Evolutionary conservation across 768 basidiomycete genomes (phyloP).

Genomic region (Leccinum subtestaceum): DNA sequence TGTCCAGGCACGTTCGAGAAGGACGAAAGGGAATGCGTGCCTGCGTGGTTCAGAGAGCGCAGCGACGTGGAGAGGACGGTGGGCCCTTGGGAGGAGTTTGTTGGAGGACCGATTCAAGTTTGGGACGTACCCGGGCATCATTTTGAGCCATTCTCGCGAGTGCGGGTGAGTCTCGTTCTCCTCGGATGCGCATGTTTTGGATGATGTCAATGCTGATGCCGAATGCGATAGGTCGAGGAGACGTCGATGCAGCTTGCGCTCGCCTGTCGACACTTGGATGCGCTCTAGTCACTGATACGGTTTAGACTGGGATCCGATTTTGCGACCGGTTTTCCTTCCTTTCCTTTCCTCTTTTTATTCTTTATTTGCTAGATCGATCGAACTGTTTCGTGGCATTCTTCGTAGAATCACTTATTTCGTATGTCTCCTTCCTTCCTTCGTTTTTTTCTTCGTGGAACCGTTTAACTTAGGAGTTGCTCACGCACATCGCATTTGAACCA

Average conservation of each 20-base stretch:
- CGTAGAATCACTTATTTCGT: background rate
- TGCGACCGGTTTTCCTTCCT: background rate
- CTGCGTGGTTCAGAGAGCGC: conserved; percentile 53
- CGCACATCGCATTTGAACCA: background rate
- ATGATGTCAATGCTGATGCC: background rate
- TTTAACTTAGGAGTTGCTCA: background rate
- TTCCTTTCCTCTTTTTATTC: background rate
- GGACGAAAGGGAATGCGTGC: conserved; percentile 27
- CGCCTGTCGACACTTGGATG: conserved; percentile 19
- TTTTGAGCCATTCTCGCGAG: conserved; percentile 52
- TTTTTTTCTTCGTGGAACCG: background rate
- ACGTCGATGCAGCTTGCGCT: conserved; percentile 25
- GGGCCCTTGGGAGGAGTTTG: conserved; percentile 47
- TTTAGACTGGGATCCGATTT: background rate
- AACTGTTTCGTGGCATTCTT: background rate
- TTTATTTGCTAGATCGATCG: background rate
- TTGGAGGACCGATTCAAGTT: conserved; percentile 37
- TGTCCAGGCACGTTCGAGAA: conserved; percentile 28
- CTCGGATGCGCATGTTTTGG: background rate
- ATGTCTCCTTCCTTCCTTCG: background rate
- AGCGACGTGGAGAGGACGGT: conserved; percentile 32
- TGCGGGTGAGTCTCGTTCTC: conserved; percentile 42
- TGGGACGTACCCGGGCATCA: conserved; percentile 66
- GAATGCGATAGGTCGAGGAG: conserved; percentile 12
- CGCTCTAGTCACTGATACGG: background rate